Evolutionary conservation across 805 yeast genomes (phyloP), one percentile per base, ranked within the genome.

Genomic region (Kluyveromyces siamensis): DNA sequence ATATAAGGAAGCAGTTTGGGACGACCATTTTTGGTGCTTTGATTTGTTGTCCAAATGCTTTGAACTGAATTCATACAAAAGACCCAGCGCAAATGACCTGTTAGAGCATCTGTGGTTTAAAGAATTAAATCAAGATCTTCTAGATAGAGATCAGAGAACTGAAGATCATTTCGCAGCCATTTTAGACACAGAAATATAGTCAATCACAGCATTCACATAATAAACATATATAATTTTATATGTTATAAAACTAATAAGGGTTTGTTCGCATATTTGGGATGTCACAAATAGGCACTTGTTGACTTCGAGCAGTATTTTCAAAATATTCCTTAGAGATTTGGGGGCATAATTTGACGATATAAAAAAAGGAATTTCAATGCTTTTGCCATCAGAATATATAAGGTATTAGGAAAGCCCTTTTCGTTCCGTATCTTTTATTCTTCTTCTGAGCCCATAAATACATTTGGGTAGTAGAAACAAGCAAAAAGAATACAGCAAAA

Each of bases 371-470:
- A 5, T 11, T 30, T 8, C 8, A 11, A 30, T 30, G 8, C 14
- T 3, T 30, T 11, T 10, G 8, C 7, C 7, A 10, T 64, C 65
- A 88, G 50, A 80, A 72, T 33, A 90, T 55, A 58, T 67, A 87
- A 21, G 99, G 99, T 56, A 93, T 71, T 67, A 82, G 72, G 53
- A 87, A 84, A 62, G 88, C 83, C 69, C 89, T 83, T 63, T 78
- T 74, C 59, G 80, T 79, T 60, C 91, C 91, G 66, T 91, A 93
- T 54, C 80, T 78, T 58, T 71, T 73, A 69, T 91, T 95, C 66
- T 88, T 90, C 72, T 87, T 83, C 50, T 79, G 75, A 19, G 98
- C 97, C 97, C 98, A 91, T 47, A 79, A 57, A 71, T 77, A 83
- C 98, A 93, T 91, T 65, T 93, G 96, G 39, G 66, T 75, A 13